Percentiles rank a stretch among this genome's conserved stretches.
phyloP scores from a whole-genome alignment of 2,329 filamentous ascomycete genomes.

The Nemania diffusa region DNA sequence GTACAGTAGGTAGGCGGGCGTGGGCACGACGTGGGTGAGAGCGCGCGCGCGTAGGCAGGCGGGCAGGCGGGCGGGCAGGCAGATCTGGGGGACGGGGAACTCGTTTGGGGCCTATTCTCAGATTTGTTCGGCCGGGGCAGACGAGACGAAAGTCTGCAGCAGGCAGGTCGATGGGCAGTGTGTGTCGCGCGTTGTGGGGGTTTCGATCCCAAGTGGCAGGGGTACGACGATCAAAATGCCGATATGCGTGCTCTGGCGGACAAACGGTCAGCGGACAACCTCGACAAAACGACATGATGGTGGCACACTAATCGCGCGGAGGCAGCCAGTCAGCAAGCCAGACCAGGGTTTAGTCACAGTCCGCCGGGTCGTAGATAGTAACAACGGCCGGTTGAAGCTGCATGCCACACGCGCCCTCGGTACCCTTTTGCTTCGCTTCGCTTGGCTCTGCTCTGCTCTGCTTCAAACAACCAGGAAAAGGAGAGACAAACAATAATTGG shows the following conservation, averaged over 20 bases:
- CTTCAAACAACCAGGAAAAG: background rate
- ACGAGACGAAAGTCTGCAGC: conserved; percentile 39
- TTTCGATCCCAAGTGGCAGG: conserved; percentile 44
- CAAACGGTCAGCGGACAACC: conserved; percentile 23
- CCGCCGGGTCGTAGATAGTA: conserved; percentile 22
- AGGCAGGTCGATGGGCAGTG: conserved; percentile 26
- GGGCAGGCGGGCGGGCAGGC: no score
- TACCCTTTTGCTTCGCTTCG: no score
- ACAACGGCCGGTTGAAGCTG: conserved; percentile 25
- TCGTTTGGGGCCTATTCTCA: conserved; percentile 43
- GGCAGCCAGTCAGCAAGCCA: conserved; percentile 30
- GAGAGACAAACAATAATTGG: conserved; percentile 1
- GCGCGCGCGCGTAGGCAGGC: conserved; percentile 26
- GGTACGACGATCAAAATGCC: conserved; percentile 45
- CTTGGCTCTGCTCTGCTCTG: no score
- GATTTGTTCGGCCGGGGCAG: conserved; percentile 41
- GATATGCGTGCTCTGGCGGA: conserved; percentile 22
- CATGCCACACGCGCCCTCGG: conserved; percentile 17
- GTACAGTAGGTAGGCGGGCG: conserved; percentile 35
- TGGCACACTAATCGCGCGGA: conserved; percentile 30
- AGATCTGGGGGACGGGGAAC: conserved; percentile 43
- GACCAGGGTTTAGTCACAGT: conserved; percentile 27
- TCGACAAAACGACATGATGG: conserved; percentile 26
- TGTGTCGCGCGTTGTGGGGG: conserved; percentile 48
- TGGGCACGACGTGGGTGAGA: conserved; percentile 37